A percentile compares a stretch with the other conserved stretches of the same genome.
phyloP scores from a whole-genome alignment of 2,329 filamentous ascomycete species.

The Sarocladium oryzae region DNA sequence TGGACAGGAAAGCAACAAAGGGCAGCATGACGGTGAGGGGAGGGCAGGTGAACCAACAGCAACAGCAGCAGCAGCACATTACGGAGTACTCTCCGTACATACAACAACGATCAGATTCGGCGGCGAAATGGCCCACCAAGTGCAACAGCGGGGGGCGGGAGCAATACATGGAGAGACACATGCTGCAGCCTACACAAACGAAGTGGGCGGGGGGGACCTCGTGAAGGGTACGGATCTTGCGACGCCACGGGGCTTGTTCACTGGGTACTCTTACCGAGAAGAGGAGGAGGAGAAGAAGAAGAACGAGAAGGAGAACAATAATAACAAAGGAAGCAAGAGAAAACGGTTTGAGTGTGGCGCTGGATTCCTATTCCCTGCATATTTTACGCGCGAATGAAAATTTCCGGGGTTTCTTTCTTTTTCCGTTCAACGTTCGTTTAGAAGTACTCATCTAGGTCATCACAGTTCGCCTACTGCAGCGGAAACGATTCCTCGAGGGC shows the following conservation, averaged over 20 bases:
- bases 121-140: too few species aligned
- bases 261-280: neutral
- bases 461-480: too few species aligned
- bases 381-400: too few species aligned
- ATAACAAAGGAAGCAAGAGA: too few species aligned
- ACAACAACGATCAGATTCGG: too few species aligned
- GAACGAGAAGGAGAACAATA: too few species aligned
- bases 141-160: too few species aligned
- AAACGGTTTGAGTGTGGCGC: neutral
- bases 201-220: neutral
- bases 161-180: neutral
- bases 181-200: neutral
- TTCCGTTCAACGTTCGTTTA: neutral
- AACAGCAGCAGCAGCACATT: too few species aligned
- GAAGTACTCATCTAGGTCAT: too few species aligned
- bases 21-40: neutral
- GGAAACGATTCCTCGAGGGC: neutral
- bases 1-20: neutral
- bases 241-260: slow-evolving; percentile 4
- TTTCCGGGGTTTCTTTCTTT: neutral
- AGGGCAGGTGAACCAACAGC: neutral
- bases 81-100: too few species aligned
- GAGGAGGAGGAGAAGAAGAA: too few species aligned
- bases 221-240: neutral
- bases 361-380: neutral